These are phyloP conservation scores for Syzygium jambos DNA, from an alignment of 345 rosid species.

Conservation along the genomic window DNA sequence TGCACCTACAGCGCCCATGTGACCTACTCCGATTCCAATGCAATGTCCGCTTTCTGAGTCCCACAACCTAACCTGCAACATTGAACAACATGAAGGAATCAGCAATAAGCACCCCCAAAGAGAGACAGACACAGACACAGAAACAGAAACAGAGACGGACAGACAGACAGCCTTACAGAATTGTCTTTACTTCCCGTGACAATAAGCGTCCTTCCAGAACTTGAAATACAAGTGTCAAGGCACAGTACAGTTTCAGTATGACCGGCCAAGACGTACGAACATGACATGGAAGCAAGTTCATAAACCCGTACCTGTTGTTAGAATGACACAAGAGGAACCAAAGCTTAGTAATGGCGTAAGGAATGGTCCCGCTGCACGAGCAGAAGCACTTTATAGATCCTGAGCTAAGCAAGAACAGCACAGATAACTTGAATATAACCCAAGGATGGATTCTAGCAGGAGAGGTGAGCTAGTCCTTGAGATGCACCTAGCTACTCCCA, in stretches of 20 bases:
- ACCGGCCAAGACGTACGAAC: slow-evolving; percentile 83
- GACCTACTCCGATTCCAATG: slow-evolving; percentile 84
- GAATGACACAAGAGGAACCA: slow-evolving; percentile 6
- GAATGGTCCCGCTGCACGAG: neutral
- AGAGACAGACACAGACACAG: neutral
- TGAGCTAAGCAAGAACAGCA: neutral
- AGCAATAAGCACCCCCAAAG: neutral
- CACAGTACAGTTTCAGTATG: slow-evolving; percentile 74
- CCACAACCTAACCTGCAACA: slow-evolving; percentile 80
- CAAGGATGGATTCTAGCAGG: neutral
- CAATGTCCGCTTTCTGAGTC: slow-evolving; percentile 57
- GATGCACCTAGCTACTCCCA: neutral
- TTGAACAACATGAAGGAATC: slow-evolving; percentile 2
- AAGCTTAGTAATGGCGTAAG: neutral
- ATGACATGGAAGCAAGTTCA: slow-evolving; percentile 82
- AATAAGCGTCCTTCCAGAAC: slow-evolving; percentile 48
- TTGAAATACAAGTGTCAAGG: slow-evolving; percentile 70
- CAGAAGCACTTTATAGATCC: neutral
- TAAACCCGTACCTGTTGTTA: slow-evolving; percentile 77
- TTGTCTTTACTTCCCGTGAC: slow-evolving; percentile 92
- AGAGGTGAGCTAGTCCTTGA: neutral
- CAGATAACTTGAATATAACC: neutral
- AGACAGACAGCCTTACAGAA: slow-evolving; percentile 36
- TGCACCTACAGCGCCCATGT: slow-evolving; percentile 87
- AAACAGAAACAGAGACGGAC: neutral